These are phyloP conservation scores for Paramecium bursaria DNA, from an alignment of 73 alveolate species.

Conservation along the genomic window DNA sequence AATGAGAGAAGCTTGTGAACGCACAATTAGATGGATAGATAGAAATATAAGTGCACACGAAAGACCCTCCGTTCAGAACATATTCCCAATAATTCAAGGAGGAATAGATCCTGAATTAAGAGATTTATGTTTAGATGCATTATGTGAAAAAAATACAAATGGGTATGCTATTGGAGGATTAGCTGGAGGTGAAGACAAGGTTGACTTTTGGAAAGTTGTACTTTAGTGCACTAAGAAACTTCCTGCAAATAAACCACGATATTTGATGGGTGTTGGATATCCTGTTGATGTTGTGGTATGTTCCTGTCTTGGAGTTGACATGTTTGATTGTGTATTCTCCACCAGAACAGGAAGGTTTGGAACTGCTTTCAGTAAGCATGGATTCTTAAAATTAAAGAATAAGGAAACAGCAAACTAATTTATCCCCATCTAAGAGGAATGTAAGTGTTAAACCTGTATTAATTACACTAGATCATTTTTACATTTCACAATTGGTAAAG, in stretches of 20 bases:
- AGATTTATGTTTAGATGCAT: slow-evolving; percentile 83
- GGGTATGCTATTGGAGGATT: slow-evolving; percentile 99
- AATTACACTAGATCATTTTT: slow-evolving; percentile 93
- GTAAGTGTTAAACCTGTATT: slow-evolving; percentile 94
- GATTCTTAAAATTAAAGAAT: slow-evolving; percentile 87
- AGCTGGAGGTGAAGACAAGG: slow-evolving; percentile 99
- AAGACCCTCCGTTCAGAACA: slow-evolving; percentile 86
- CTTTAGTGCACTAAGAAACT: slow-evolving; percentile 89
- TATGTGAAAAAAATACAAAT: slow-evolving; percentile 93
- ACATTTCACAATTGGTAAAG: slow-evolving; percentile 78
- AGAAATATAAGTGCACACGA: slow-evolving; percentile 86
- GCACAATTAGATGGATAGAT: slow-evolving; percentile 99
- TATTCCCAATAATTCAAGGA: slow-evolving; percentile 97
- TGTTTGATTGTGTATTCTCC: slow-evolving; percentile 99
- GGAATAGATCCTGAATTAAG: slow-evolving; percentile 64
- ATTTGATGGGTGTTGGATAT: slow-evolving; percentile 99
- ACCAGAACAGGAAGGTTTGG: slow-evolving; percentile 99
- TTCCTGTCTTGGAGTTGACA: slow-evolving; percentile 99
- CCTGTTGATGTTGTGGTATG: slow-evolving; percentile 98
- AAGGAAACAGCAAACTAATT: slow-evolving; percentile 82
- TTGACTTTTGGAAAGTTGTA: slow-evolving; percentile 97
- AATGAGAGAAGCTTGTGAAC: slow-evolving; percentile 97
- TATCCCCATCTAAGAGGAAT: slow-evolving; percentile 92
- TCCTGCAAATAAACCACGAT: slow-evolving; percentile 98
- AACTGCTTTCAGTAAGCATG: slow-evolving; percentile 93